A percentile compares a stretch with the other conserved stretches of the same genome.
These are phyloP conservation scores for Cutaneotrichosporon daszewskae DNA, from an alignment of 1,284 basidiomycete genomes.

Conservation along the genomic window DNA sequence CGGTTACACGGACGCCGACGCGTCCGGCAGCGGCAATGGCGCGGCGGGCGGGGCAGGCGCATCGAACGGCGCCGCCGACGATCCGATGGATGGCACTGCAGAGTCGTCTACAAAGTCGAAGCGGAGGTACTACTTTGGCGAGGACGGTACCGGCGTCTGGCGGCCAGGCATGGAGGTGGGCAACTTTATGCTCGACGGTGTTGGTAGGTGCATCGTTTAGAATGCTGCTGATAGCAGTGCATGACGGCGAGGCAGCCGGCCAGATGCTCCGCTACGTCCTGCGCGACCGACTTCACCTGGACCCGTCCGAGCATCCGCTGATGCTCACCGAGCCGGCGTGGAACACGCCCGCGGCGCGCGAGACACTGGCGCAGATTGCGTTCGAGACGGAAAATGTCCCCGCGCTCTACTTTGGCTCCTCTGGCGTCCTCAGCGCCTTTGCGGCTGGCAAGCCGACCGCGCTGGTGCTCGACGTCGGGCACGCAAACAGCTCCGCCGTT, in stretches of 20 bases:
- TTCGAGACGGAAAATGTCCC: slow-evolving; percentile 94
- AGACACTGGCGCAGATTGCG: slow-evolving; percentile 90
- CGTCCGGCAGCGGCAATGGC: slow-evolving; percentile 14
- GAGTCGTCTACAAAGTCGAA: slow-evolving; percentile 45
- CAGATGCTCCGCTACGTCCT: slow-evolving; percentile 71
- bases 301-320: slow-evolving; percentile 73
- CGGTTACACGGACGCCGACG: slow-evolving; percentile 60
- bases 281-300: slow-evolving; percentile 64
- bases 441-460: slow-evolving; percentile 94
- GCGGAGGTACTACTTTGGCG: slow-evolving; percentile 75
- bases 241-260: slow-evolving; percentile 70
- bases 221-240: slow-evolving; percentile 53
- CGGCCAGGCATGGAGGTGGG: slow-evolving; percentile 78
- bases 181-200: slow-evolving; percentile 77
- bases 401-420: slow-evolving; percentile 95
- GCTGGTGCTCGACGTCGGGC: slow-evolving; percentile 88
- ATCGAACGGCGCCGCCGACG: slow-evolving; percentile 15
- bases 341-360: slow-evolving; percentile 84
- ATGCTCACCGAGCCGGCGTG: slow-evolving; percentile 93
- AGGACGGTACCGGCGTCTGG: slow-evolving; percentile 89
- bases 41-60: slow-evolving; percentile 34
- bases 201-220: slow-evolving; percentile 58
- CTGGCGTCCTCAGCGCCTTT: slow-evolving; percentile 94
- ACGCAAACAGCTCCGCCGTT: slow-evolving; percentile 79
- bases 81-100: slow-evolving; percentile 31